A percentile compares a stretch with the other conserved stretches of the same genome.
These are phyloP conservation scores for Lipomyces starkeyi DNA, from an alignment of 805 yeast genomes.

Conservation along the genomic window DNA sequence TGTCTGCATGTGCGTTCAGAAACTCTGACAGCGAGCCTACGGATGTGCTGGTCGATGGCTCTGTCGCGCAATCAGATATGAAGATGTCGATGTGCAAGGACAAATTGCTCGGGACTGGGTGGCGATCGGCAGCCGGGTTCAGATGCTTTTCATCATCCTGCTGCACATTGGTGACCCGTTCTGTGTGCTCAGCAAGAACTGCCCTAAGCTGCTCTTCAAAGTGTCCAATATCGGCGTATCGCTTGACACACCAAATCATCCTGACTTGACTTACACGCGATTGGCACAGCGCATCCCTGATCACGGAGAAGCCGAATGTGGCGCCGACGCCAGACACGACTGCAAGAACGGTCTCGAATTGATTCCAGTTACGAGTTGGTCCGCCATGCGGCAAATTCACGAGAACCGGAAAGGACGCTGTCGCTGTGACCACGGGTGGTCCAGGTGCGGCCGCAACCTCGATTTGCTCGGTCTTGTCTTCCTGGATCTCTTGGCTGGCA, in stretches of 20 bases:
- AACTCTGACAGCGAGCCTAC: neutral
- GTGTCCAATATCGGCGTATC: constrained; percentile 3
- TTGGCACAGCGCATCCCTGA: constrained; percentile 7
- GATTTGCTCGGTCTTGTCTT: neutral
- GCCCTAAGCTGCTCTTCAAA: constrained; percentile 4
- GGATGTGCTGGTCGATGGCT: neutral
- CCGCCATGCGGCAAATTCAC: constrained; percentile 58
- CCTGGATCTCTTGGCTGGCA: neutral
- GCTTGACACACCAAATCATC: constrained; percentile 14
- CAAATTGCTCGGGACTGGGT: neutral
- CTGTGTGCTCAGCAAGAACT: neutral
- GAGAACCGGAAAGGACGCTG: constrained; percentile 45
- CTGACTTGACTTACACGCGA: neutral
- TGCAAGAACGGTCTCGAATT: constrained; percentile 52
- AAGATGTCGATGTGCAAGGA: constrained; percentile 10
- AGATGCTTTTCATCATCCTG: neutral
- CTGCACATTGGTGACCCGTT: neutral
- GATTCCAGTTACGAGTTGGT: constrained; percentile 49
- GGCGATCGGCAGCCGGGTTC: neutral
- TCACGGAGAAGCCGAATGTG: constrained; percentile 52
- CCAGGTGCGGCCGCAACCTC: neutral
- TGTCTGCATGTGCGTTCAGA: neutral
- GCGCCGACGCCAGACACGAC: constrained; percentile 57
- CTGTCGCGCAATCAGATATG: constrained; percentile 14
- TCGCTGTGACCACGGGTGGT: neutral